Percentiles rank a stretch among this genome's conserved stretches.
phyloP scores from a whole-genome alignment of 1,139 yeast genomes.

The Diutina pseudorugosa region DNA sequence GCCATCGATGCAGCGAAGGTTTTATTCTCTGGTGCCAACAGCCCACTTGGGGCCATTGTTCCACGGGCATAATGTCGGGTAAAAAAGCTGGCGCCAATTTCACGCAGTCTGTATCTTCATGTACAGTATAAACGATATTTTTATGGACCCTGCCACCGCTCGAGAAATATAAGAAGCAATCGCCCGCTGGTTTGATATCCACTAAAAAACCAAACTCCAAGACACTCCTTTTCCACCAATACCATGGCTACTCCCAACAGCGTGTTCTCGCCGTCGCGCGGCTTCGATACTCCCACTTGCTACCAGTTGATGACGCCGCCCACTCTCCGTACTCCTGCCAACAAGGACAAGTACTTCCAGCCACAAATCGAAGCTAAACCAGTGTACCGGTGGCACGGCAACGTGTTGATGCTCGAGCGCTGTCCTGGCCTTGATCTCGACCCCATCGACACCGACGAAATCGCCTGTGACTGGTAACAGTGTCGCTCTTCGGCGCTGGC shows the following conservation, averaged over 20 bases:
- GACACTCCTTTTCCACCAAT: not conserved
- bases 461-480: not conserved
- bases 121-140: not conserved
- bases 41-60: not conserved
- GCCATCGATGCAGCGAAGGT: not conserved
- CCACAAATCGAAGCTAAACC: not conserved
- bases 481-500: too few relatives aligned
- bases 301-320: not conserved
- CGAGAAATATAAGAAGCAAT: not conserved
- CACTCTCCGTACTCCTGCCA: not conserved
- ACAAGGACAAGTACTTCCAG: not conserved
- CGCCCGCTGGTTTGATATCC: too few relatives aligned
- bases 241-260: not conserved
- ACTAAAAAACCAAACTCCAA: too few relatives aligned
- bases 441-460: not conserved
- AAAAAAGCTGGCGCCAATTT: not conserved
- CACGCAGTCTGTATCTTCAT: not conserved
- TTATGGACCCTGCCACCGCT: not conserved
- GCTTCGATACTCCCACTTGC: not conserved
- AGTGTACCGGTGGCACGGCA: not conserved
- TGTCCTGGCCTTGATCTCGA: not conserved
- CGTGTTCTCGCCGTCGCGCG: not conserved
- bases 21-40: not conserved
- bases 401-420: not conserved
- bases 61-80: not conserved